phyloP scores from a whole-genome alignment of 345 rosid species.

The Populus euphratica region DNA sequence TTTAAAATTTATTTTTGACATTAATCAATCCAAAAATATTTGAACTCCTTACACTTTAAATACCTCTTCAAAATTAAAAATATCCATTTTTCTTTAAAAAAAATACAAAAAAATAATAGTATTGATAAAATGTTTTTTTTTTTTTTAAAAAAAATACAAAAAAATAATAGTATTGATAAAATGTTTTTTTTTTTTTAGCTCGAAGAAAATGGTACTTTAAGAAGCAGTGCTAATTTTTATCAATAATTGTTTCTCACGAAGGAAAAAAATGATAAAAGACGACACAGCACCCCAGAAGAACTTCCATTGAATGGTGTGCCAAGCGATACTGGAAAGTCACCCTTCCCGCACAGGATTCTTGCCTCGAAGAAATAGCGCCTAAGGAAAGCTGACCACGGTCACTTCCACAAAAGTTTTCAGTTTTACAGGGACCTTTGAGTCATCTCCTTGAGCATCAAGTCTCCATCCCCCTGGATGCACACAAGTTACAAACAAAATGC shows the following conservation, averaged over 20 bases:
- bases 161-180: too few relatives aligned
- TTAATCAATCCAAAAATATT: too few relatives aligned
- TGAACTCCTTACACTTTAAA: too few relatives aligned
- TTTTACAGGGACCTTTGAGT: slow-evolving; percentile 46
- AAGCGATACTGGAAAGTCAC: slow-evolving; percentile 62
- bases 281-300: slow-evolving; percentile 28
- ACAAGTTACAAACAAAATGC: too few relatives aligned
- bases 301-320: slow-evolving; percentile 30
- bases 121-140: too few relatives aligned
- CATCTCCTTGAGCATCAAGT: slow-evolving; percentile 24
- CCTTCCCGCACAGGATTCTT: slow-evolving; percentile 58
- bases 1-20: too few relatives aligned
- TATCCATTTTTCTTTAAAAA: too few relatives aligned
- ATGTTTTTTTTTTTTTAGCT: background rate
- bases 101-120: too few relatives aligned
- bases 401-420: slow-evolving; percentile 66
- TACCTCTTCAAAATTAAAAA: too few relatives aligned
- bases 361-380: slow-evolving; percentile 92
- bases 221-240: background rate
- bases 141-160: too few relatives aligned
- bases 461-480: slow-evolving; percentile 48
- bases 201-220: background rate
- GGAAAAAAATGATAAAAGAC: slow-evolving; percentile 48
- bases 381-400: slow-evolving; percentile 97
- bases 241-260: slow-evolving; percentile 24